Conservation (phyloP, 352 stramenopile genomes). For the Phytophthora nicotianae region DNA sequence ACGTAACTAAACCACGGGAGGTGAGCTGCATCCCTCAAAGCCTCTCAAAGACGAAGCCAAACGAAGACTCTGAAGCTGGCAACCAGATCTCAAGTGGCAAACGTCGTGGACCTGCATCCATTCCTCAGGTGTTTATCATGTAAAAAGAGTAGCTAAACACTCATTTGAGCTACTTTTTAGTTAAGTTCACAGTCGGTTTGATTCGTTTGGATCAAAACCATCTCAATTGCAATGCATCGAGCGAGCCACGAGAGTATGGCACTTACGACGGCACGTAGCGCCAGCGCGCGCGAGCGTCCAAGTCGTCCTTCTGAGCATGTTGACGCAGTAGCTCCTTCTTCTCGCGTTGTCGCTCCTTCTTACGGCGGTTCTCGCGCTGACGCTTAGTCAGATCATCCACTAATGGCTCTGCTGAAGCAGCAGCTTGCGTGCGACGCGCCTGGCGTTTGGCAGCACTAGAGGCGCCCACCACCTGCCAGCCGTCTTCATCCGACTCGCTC, state of each 20-base stretch:
- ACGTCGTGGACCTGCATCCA: slow-evolving; percentile 39
- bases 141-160: slow-evolving; percentile 32
- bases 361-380: slow-evolving; percentile 78
- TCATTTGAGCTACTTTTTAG: slow-evolving; percentile 5
- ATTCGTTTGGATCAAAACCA: slow-evolving; percentile 13
- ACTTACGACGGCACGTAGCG: slow-evolving; percentile 68
- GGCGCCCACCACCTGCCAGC: slow-evolving; percentile 70
- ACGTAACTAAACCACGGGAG: slow-evolving; percentile 59
- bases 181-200: slow-evolving; percentile 23
- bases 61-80: slow-evolving; percentile 10
- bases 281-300: slow-evolving; percentile 70
- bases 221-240: slow-evolving; percentile 1
- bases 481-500: slow-evolving; percentile 55
- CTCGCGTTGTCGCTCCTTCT: slow-evolving; percentile 79
- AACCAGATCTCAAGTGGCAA: slow-evolving; percentile 45
- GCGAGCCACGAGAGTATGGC: background rate
- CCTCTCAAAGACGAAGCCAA: slow-evolving; percentile 21
- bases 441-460: slow-evolving; percentile 28
- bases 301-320: slow-evolving; percentile 69
- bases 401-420: slow-evolving; percentile 21
- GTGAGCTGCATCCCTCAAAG: slow-evolving; percentile 61
- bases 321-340: slow-evolving; percentile 73
- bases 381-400: slow-evolving; percentile 75
- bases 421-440: slow-evolving; percentile 15
- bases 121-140: slow-evolving; percentile 78